Conservation (phyloP, 2,329 filamentous ascomycete species). For the Epichloe hybrida region DNA sequence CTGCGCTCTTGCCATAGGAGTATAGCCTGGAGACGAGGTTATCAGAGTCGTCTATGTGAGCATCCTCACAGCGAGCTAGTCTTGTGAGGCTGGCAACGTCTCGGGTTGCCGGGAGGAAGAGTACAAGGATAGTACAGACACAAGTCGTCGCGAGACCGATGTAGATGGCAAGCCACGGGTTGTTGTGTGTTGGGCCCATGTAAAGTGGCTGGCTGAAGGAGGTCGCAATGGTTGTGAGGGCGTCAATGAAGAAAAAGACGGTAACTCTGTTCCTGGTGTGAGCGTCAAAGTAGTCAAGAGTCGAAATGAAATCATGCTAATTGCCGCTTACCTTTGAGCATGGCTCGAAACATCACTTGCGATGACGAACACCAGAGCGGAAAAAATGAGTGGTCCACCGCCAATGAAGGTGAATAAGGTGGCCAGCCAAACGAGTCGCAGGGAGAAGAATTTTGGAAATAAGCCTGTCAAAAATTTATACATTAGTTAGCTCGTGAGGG, state of each 20-base stretch:
- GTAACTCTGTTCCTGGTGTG: background rate
- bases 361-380: conserved; percentile 1
- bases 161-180: conserved; percentile 1
- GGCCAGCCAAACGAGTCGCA: conserved; percentile 2
- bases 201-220: background rate
- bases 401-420: conserved; percentile 1
- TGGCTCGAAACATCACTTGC: conserved; percentile 3
- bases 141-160: conserved; percentile 3
- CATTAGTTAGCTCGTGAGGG: background rate
- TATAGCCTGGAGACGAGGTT: background rate
- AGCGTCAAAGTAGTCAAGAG: background rate
- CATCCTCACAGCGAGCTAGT: background rate
- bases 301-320: background rate
- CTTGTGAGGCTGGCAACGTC: background rate
- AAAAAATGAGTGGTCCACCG: conserved; percentile 2
- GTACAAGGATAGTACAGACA: background rate
- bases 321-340: background rate
- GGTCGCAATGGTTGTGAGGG: background rate
- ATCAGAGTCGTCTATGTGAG: no score
- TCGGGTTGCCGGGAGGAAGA: conserved; percentile 3
- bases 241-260: background rate
- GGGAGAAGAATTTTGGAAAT: conserved; percentile 1
- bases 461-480: background rate
- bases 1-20: background rate
- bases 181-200: background rate